Evolutionary conservation across 2,329 filamentous ascomycete genomes (phyloP), one percentile per base, ranked within the genome.

Genomic region (Colletotrichum tofieldiae): DNA sequence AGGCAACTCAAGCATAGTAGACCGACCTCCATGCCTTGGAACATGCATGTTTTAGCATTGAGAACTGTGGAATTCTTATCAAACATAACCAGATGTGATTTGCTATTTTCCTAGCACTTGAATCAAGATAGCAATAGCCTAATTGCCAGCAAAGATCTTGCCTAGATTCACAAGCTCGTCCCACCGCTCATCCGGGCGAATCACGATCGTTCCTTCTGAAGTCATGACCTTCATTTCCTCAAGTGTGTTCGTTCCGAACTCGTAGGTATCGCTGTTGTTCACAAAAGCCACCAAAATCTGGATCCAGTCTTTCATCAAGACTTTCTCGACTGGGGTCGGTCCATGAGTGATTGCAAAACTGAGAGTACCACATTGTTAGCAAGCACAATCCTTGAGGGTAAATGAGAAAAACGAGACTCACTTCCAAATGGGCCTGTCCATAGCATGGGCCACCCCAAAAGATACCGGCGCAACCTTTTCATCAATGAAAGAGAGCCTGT

Each of bases 341-440:
- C 82, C 80, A 70, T 84, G 81, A 54, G 79, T 77, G 16, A 85
- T 81, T 0, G 81, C 79, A 70, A 82, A 85, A 64, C 69, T 83
- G 76, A 11, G 11, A 4, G 23, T 6, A 9, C 20, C 5, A 26
- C 6, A 7, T 16, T 1, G 20, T 76, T 64, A 58, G 45, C 9
- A 45, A n/a, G n/a, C 35, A 12, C 47, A 11, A 20, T 23, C 45
- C 23, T 32, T 45, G 29, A 20, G 47, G 12, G 6, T 4, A 14
- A 5, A 55, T 52, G 9, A 39, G 47, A 39, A 23, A 11, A 29
- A 4, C 2, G 29, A 45, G 1, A 77, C 81, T 77, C 66, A 84
- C 65, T 84, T 85, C 83, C 83, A 85, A 37, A 85, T 79, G 0
- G 83, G 82, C 56, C 79, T 81, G 47, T 85, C 83, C 83, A 84